Evolutionary conservation across 352 stramenopile genomes (phyloP).

Genomic region (Phytophthora podocarpi): DNA sequence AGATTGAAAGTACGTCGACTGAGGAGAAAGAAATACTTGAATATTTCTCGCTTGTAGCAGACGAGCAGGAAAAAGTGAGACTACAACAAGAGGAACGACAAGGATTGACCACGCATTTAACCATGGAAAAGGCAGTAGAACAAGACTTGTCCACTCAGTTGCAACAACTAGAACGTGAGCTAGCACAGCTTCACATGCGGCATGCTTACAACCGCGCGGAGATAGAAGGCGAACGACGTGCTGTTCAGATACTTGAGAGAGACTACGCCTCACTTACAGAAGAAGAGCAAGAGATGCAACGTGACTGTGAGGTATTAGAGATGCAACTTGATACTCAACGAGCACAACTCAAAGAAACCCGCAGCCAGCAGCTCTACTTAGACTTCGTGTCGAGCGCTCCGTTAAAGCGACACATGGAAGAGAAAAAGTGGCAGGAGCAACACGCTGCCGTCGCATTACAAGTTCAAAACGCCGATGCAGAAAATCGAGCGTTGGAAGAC

Average conservation of each 20-base stretch:
- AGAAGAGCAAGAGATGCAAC: slow-evolving; percentile 47
- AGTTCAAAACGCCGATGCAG: slow-evolving; percentile 38
- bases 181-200: slow-evolving; percentile 38
- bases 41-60: slow-evolving; percentile 30
- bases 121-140: slow-evolving; percentile 55
- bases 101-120: slow-evolving; percentile 29
- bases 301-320: slow-evolving; percentile 50
- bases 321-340: slow-evolving; percentile 50
- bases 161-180: slow-evolving; percentile 42
- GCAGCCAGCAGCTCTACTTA: slow-evolving; percentile 54
- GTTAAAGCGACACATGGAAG: slow-evolving; percentile 64
- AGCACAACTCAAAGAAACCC: slow-evolving; percentile 46
- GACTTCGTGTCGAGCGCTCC: slow-evolving; percentile 62
- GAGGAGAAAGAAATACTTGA: neutral
- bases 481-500: slow-evolving; percentile 50
- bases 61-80: slow-evolving; percentile 25
- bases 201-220: slow-evolving; percentile 43
- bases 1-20: neutral
- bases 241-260: slow-evolving; percentile 48
- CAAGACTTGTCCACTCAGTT: slow-evolving; percentile 41
- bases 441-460: slow-evolving; percentile 36
- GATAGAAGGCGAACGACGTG: slow-evolving; percentile 44
- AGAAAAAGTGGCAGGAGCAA: slow-evolving; percentile 65
- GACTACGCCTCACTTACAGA: slow-evolving; percentile 52
- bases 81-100: slow-evolving; percentile 24